Base-by-base conservation (phyloP, 805 yeast species). In the Teunomyces kruisii region DNA sequence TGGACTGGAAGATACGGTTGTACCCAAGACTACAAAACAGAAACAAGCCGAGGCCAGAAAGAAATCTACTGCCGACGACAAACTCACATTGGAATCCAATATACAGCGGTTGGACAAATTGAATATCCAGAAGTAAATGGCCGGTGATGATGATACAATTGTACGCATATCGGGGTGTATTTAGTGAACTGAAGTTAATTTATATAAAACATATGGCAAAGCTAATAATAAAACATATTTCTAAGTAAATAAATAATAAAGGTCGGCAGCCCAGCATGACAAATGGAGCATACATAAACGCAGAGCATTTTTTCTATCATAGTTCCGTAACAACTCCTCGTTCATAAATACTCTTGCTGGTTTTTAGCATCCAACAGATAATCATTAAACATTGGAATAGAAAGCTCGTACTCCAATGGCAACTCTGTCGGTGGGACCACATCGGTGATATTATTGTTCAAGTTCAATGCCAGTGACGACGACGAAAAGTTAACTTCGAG, bases 21-120 rank as follows among this genome's bases (percentile, higher is more conserved):
- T 58, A 9, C 66, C 64, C 1, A 44, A 51, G 27, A 49, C 49
- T 30, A 47, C 54, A 14, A 42, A 50, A 40, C 54, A 52, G 37
- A 46, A 51, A 41, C 43, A 39, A n/a, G 38, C 32, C 8, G 51
- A 51, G 6, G 44, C 42, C 14, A 43, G 17, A 2, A 44, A 47
- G 32, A 47, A 36, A n/a, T 48, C 48, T 6, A 50, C 53, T 26
- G 52, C 49, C 3, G 49, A 37, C n/a, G 40, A 37, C 12, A 37
- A 26, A 9, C 14, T 37, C 13, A 53, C 29, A 37, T 46, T 62
- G 45, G 63, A 58, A 36, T 70, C 75, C 4, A 70, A 67, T 45
- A 62, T 64, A 5, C 59, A 56, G 26, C 53, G 75, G 15, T 53
- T 71, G 36, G 49, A 67, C 40, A 56, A 62, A 32, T 57, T 71